These are phyloP conservation scores for Microbotryum lychnidis-dioicae DNA, from an alignment of 1,284 basidiomycete species.

Conservation along the genomic window DNA sequence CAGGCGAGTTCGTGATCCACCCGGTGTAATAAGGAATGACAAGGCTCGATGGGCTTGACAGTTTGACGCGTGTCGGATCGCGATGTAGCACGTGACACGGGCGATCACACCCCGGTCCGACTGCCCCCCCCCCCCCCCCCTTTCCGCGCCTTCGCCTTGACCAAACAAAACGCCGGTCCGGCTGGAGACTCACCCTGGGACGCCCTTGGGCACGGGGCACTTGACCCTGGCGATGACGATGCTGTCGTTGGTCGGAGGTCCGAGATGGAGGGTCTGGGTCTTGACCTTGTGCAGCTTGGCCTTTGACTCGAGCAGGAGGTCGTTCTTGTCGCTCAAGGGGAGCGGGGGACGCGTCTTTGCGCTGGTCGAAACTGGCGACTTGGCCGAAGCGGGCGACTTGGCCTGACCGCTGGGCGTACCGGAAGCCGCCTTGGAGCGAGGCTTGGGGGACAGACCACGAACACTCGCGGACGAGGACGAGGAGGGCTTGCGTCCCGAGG, in stretches of 20 bases:
- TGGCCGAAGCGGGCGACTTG: too few species aligned
- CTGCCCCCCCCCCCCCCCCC: too few species aligned
- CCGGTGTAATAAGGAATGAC: background rate
- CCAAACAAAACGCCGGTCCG: slow-evolving; percentile 45
- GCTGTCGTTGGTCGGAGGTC: slow-evolving; percentile 17
- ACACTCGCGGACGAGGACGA: background rate
- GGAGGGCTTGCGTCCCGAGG: background rate
- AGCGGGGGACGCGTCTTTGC: slow-evolving; percentile 10
- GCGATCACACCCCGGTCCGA: slow-evolving; percentile 10
- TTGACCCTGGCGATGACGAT: slow-evolving; percentile 88
- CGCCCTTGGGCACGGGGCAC: slow-evolving; percentile 59
- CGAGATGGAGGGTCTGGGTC: slow-evolving; percentile 32
- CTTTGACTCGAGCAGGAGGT: slow-evolving; percentile 20
- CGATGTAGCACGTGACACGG: slow-evolving; percentile 11
- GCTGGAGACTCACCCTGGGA: slow-evolving; percentile 26
- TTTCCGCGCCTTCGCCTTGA: background rate
- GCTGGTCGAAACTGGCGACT: too few species aligned
- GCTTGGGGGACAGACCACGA: too few species aligned
- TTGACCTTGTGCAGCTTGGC: slow-evolving; percentile 33
- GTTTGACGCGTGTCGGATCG: background rate
- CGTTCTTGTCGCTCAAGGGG: slow-evolving; percentile 27
- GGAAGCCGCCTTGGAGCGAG: too few species aligned
- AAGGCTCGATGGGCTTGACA: too few species aligned
- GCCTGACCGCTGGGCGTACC: too few species aligned
- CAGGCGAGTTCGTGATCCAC: background rate